A percentile compares a stretch with the other conserved stretches of the same genome.
These are phyloP conservation scores for Pythium dissimile DNA, from an alignment of 352 stramenopile species.

Conservation along the genomic window DNA sequence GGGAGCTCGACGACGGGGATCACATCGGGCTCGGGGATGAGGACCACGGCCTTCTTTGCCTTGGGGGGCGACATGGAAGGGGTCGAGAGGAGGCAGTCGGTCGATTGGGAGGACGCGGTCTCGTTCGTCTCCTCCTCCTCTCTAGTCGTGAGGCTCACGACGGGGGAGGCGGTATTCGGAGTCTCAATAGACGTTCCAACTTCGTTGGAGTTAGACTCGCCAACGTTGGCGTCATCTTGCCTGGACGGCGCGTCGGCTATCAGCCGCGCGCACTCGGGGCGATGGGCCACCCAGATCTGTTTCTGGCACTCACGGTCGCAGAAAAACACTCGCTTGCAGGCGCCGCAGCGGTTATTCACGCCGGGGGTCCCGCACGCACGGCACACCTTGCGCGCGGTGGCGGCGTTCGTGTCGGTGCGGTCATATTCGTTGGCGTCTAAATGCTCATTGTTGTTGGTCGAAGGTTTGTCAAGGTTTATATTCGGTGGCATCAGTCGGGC, in stretches of 20 bases:
- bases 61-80: not conserved
- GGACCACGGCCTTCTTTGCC: slow-evolving; percentile 39
- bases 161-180: not conserved
- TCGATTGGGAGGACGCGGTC: not conserved
- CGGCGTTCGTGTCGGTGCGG: not conserved
- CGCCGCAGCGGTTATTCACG: slow-evolving; percentile 72
- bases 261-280: slow-evolving; percentile 23
- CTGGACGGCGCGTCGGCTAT: not conserved
- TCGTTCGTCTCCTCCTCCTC: not conserved
- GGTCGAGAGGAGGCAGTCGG: not conserved
- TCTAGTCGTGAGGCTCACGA: no score
- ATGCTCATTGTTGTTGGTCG: slow-evolving; percentile 9
- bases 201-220: not conserved
- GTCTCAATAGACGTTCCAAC: not conserved
- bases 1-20: slow-evolving; percentile 10
- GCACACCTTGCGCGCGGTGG: slow-evolving; percentile 25
- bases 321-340: slow-evolving; percentile 70
- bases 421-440: slow-evolving; percentile 8
- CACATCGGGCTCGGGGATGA: slow-evolving; percentile 41
- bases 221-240: slow-evolving; percentile 3
- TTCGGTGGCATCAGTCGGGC: slow-evolving; percentile 15
- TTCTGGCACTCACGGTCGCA: slow-evolving; percentile 76
- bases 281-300: slow-evolving; percentile 55
- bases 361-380: slow-evolving; percentile 36
- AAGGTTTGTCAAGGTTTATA: slow-evolving; percentile 14